Conservation (phyloP, 768 basidiomycete species). For the Tulasnella sp. region DNA sequence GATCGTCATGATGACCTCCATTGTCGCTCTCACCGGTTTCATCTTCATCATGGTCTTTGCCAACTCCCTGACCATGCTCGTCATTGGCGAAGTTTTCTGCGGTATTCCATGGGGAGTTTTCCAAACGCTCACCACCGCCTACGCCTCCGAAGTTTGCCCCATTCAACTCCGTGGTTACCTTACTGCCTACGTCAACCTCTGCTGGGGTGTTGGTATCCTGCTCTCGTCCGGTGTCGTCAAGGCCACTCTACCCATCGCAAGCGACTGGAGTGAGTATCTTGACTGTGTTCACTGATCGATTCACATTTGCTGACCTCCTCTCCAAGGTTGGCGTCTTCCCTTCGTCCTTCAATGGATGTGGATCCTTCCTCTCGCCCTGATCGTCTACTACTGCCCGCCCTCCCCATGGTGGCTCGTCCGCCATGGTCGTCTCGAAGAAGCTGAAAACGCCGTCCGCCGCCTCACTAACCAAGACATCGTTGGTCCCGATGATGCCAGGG, state of each 20-base stretch:
- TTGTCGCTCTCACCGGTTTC: constrained; percentile 38
- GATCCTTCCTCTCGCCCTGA: constrained; percentile 43
- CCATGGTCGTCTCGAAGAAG: constrained; percentile 43
- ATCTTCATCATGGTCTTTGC: constrained; percentile 42
- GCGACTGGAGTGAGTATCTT: constrained; percentile 37
- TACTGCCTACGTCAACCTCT: constrained; percentile 43
- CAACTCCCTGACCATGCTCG: constrained; percentile 37
- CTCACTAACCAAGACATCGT: constrained; percentile 35
- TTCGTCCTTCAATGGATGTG: constrained; percentile 45
- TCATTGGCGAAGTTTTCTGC: constrained; percentile 41
- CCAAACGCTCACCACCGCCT: constrained; percentile 44
- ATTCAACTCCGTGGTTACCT: constrained; percentile 42
- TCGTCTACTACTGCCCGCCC: constrained; percentile 41
- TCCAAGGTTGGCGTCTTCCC: constrained; percentile 36
- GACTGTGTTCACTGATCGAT: constrained; percentile 8
- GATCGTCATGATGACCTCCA: constrained; percentile 42
- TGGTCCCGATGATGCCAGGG: constrained; percentile 42
- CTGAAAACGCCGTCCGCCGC: constrained; percentile 40
- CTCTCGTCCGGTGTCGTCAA: constrained; percentile 40
- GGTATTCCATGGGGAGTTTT: constrained; percentile 46
- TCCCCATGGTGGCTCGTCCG: constrained; percentile 45
- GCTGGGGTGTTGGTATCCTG: constrained; percentile 43
- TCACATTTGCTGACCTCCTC: background rate
- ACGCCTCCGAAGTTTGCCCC: constrained; percentile 45
- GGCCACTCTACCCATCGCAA: constrained; percentile 38